Evolutionary conservation across 192 early-diverging fungal genomes (phyloP).

Genomic region (Phycomyces blakesleeanus): DNA sequence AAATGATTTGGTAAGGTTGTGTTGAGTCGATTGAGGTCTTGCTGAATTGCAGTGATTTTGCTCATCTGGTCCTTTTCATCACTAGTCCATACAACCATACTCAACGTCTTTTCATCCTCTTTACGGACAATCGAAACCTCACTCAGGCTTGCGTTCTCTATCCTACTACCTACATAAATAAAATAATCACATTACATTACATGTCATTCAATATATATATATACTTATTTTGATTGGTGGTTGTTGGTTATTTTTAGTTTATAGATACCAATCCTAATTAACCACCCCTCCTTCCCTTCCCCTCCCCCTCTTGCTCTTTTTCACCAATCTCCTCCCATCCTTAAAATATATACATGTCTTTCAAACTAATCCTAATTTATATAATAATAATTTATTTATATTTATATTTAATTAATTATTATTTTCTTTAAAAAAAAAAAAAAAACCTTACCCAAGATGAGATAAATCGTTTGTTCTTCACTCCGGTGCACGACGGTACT

Average conservation of each 20-base stretch:
- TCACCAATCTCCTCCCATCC: too few species aligned
- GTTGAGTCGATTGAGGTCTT: conserved; percentile 3
- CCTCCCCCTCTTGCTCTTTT: background rate
- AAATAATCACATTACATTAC: too few species aligned
- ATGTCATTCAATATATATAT: too few species aligned
- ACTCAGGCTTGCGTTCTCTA: background rate
- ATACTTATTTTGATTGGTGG: too few species aligned
- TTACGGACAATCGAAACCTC: conserved; percentile 3
- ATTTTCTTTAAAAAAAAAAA: too few species aligned
- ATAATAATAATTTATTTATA: too few species aligned
- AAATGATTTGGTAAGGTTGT: conserved; percentile 7
- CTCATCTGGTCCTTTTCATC: background rate
- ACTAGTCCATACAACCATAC: conserved; percentile 3
- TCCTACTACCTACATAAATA: conserved; percentile 9
- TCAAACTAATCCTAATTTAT: too few species aligned
- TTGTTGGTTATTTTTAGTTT: background rate
- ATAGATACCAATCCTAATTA: too few species aligned
- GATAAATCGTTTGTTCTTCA: conserved; percentile 10
- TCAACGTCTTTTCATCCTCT: background rate
- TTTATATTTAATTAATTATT: too few species aligned
- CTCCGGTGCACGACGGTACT: conserved; percentile 5
- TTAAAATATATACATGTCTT: too few species aligned
- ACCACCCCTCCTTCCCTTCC: conserved; percentile 1
- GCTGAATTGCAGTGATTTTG: conserved; percentile 14
- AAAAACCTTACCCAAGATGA: conserved; percentile 14